A percentile compares a stretch with the other conserved stretches of the same genome.
Conservation (phyloP, 352 stramenopile genomes). For the Phytophthora cryptogea region DNA sequence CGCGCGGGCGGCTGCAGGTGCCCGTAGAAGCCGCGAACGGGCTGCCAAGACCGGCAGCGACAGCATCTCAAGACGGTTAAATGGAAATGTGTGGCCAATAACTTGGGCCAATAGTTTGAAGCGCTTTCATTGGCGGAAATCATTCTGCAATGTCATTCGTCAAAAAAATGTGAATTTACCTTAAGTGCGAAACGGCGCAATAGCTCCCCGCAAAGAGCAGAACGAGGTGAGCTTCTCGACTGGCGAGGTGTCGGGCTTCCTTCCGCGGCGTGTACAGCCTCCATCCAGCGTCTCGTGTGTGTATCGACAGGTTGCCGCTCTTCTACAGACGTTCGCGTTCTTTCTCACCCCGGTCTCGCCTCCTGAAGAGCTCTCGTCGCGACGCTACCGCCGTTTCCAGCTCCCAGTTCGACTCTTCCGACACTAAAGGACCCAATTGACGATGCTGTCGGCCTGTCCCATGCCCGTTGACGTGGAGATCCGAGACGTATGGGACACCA, state of each 20-base stretch:
- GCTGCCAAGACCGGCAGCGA: conserved; percentile 10
- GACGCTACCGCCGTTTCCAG: conserved; percentile 17
- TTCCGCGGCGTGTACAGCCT: conserved; percentile 10
- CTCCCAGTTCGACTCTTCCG: conserved; percentile 1
- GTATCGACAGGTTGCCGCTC: background rate
- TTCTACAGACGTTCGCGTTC: conserved; percentile 19
- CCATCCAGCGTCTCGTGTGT: background rate
- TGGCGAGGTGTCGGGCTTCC: background rate
- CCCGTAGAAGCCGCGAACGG: conserved; percentile 17
- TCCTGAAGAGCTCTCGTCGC: conserved; percentile 8
- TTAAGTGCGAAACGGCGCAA: conserved; percentile 29
- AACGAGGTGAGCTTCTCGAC: conserved; percentile 15
- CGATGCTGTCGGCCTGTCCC: conserved; percentile 53
- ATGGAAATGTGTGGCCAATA: conserved; percentile 14
- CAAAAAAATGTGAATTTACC: background rate
- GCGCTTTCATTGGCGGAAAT: conserved; percentile 8
- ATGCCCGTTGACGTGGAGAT: conserved; percentile 91
- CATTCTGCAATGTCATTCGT: background rate
- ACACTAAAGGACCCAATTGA: background rate
- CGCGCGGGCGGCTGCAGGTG: background rate
- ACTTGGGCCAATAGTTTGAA: conserved; percentile 5
- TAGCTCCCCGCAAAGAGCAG: conserved; percentile 14
- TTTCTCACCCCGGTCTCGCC: background rate
- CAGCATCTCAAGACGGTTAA: conserved; percentile 22
- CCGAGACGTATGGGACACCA: conserved; percentile 92